Evolutionary conservation across 257 asterid genomes (phyloP), one percentile per base, ranked within the genome.

Genomic region (Fraxinus anomala): DNA sequence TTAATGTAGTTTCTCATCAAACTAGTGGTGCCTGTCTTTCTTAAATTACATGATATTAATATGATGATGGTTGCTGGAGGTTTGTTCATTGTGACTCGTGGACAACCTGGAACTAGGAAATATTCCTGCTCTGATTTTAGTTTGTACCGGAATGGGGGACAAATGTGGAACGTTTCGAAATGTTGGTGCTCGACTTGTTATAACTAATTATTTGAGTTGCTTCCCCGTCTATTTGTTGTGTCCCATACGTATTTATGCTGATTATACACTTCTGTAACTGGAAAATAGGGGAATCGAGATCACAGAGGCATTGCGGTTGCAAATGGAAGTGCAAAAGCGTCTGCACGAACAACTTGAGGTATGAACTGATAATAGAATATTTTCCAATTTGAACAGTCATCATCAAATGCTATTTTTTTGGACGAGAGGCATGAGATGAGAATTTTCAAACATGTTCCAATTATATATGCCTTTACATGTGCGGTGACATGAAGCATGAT

Each of bases 331-430:
- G 72, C 98, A 94, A 82, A 94, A 94, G 87, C 91, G 96, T 76
- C 96, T 94, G 74, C 98, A 94, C 37, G 97, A 92, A 84, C 98
- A 94, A 84, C 98, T 94, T 73, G 98, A 94, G 95, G 98, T 94
- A 87, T 70, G 82, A 31, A 34, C 77, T 61, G 77, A 17, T 77
- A 72, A 63, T 11, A 79, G 61, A 24, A 24, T 9, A 69, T 13
- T 54, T 54, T 37, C 33, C 76, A 47, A 24, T 54, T 39, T 31
- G 59, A 68, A 75, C 1, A 23, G 69, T 23, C 33, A 12, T 26
- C 7, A 26, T 10, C 69, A 0, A 63, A 12, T 4, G 69, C 69
- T 24, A 8, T 10, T 63, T 11, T 23, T 61, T 24, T 61, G 5
- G 5, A 2, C 13, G 4, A 11, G 11, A 56, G 34, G 17, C 33